phyloP scores from a whole-genome alignment of 2,329 filamentous ascomycete genomes.

The Cladosporium sp. region DNA sequence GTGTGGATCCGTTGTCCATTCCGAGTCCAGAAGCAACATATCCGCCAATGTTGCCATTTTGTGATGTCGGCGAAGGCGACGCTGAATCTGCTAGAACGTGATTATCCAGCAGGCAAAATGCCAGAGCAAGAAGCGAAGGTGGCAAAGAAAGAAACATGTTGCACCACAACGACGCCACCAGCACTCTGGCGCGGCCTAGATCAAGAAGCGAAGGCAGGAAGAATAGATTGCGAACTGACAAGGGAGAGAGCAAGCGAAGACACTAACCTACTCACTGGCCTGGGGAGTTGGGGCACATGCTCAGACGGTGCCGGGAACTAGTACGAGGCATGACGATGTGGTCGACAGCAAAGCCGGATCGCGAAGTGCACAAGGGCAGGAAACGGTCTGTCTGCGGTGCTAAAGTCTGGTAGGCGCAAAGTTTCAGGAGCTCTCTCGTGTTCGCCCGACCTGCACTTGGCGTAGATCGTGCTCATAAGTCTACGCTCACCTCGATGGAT shows the following conservation, averaged over 20 bases:
- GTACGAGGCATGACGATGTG: slow-evolving; percentile 1
- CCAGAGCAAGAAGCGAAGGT: slow-evolving; percentile 7
- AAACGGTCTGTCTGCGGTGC: slow-evolving; percentile 8
- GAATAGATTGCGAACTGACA: neutral
- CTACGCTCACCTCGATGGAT: no score
- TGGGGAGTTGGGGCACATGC: slow-evolving; percentile 2
- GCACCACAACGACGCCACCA: slow-evolving; percentile 2
- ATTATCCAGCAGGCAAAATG: neutral
- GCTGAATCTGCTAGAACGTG: neutral
- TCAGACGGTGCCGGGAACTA: neutral
- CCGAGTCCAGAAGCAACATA: slow-evolving; percentile 11
- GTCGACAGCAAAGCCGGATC: neutral
- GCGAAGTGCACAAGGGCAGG: neutral
- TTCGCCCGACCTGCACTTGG: neutral
- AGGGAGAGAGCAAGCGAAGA: slow-evolving; percentile 6
- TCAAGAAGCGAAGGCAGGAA: neutral
- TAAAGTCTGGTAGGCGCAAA: slow-evolving; percentile 6
- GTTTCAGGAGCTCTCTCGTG: neutral
- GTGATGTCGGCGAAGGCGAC: neutral
- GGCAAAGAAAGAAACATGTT: slow-evolving; percentile 8
- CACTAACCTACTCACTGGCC: slow-evolving; percentile 1
- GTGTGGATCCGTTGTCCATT: neutral
- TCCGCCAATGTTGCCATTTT: neutral
- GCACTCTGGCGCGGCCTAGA: neutral
- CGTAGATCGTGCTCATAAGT: no score